Evolutionary conservation across 2,329 filamentous ascomycete species (phyloP).

Genomic region (Botrytis pseudocinerea): DNA sequence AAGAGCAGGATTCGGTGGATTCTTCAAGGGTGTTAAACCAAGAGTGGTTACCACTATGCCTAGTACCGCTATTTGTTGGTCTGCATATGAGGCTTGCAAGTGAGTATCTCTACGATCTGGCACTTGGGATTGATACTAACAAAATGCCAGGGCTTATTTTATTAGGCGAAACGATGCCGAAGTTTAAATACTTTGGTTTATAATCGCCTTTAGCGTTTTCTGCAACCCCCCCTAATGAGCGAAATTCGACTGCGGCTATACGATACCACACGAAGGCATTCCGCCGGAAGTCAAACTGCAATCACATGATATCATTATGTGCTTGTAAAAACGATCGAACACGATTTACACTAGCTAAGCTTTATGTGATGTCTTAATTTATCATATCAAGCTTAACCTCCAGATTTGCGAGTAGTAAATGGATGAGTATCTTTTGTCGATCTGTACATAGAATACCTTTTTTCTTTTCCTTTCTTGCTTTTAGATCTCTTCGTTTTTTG

Average conservation of each 20-base stretch:
- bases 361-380: neutral
- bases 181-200: constrained; percentile 29
- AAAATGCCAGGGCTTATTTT: constrained; percentile 56
- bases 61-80: constrained; percentile 99
- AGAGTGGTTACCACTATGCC: constrained; percentile 96
- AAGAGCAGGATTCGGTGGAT: constrained; percentile 81
- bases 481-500: constrained; percentile 18
- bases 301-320: constrained; percentile 9
- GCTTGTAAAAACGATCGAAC: neutral
- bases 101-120: constrained; percentile 44
- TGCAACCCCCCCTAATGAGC: neutral
- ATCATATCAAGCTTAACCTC: neutral
- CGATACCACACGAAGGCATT: neutral
- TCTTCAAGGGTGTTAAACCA: constrained; percentile 90
- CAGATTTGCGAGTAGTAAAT: neutral
- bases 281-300: neutral
- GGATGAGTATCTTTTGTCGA: neutral
- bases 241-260: neutral
- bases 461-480: constrained; percentile 5
- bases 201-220: too few relatives aligned
- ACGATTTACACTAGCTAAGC: neutral
- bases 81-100: constrained; percentile 69
- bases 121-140: constrained; percentile 22
- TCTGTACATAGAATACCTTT: constrained; percentile 29
- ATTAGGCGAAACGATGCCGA: constrained; percentile 53